These are phyloP conservation scores for Kurtzmaniella quercitrusa DNA, from an alignment of 1,139 yeast genomes.

Conservation along the genomic window DNA sequence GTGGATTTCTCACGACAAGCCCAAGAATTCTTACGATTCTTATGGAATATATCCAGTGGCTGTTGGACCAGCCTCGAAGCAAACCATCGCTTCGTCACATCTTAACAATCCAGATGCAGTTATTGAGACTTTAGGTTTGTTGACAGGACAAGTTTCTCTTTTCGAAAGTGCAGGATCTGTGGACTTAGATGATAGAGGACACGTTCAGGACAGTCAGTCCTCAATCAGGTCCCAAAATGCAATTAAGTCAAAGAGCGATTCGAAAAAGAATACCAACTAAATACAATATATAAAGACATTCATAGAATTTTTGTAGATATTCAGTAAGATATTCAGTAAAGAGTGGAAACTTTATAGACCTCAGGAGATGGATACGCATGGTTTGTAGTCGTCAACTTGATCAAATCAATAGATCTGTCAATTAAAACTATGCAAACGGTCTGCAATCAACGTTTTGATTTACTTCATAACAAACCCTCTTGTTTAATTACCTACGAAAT, in stretches of 20 bases:
- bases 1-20: slow-evolving; percentile 37
- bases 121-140: slow-evolving; percentile 74
- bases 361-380: too few relatives aligned
- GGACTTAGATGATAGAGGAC: slow-evolving; percentile 73
- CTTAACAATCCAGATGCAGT: slow-evolving; percentile 84
- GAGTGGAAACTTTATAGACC: too few relatives aligned
- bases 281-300: too few relatives aligned
- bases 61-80: slow-evolving; percentile 91
- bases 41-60: slow-evolving; percentile 84
- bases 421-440: too few relatives aligned
- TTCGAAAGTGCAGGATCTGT: slow-evolving; percentile 77
- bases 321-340: too few relatives aligned
- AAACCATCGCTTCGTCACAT: slow-evolving; percentile 86
- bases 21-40: slow-evolving; percentile 43
- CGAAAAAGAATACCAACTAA: not conserved
- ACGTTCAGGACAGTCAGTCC: slow-evolving; percentile 45
- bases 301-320: too few relatives aligned
- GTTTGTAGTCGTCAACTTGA: too few relatives aligned
- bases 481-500: too few relatives aligned
- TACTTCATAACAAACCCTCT: too few relatives aligned
- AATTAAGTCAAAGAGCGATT: slow-evolving; percentile 10
- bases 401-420: too few relatives aligned
- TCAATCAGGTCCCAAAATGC: slow-evolving; percentile 40
- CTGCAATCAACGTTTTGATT: too few relatives aligned
- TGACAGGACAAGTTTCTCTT: slow-evolving; percentile 70